Percentiles rank a stretch among this genome's conserved stretches.
phyloP scores from a whole-genome alignment of 2,329 filamentous ascomycete species.

The Diaporthe sp. region DNA sequence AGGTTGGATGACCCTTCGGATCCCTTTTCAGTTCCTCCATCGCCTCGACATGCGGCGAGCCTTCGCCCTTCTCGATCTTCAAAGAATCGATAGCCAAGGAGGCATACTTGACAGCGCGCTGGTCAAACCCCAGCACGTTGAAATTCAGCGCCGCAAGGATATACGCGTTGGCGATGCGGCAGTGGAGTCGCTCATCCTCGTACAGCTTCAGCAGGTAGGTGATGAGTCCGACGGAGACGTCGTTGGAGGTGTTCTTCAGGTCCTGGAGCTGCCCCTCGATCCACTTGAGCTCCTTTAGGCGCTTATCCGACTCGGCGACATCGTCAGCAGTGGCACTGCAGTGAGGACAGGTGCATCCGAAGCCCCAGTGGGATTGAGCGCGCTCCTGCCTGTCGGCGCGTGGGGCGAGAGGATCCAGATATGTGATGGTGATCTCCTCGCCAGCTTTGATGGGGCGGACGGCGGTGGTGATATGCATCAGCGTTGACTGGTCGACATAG shows the following conservation, averaged over 20 bases:
- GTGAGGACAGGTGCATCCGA: constrained; percentile 52
- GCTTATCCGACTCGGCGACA: constrained; percentile 49
- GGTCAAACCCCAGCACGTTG: constrained; percentile 52
- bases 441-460: constrained; percentile 52
- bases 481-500: constrained; percentile 52
- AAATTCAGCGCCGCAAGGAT: constrained; percentile 56
- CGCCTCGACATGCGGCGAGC: constrained; percentile 46
- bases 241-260: constrained; percentile 39
- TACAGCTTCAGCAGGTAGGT: constrained; percentile 50
- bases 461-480: constrained; percentile 54
- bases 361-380: constrained; percentile 51
- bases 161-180: constrained; percentile 52
- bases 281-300: constrained; percentile 47
- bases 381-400: constrained; percentile 48
- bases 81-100: constrained; percentile 50
- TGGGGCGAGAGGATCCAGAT: constrained; percentile 50
- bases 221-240: constrained; percentile 48
- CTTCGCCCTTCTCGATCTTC: constrained; percentile 49
- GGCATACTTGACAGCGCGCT: constrained; percentile 50
- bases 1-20: constrained; percentile 47
- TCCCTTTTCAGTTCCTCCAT: constrained; percentile 52
- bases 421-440: constrained; percentile 55
- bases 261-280: constrained; percentile 47
- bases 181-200: constrained; percentile 50
- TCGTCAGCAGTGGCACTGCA: constrained; percentile 46